Percentiles rank a stretch among this genome's conserved stretches.
phyloP scores from a whole-genome alignment of 2,329 filamentous ascomycete species.

The Fusarium protoensiforme region DNA sequence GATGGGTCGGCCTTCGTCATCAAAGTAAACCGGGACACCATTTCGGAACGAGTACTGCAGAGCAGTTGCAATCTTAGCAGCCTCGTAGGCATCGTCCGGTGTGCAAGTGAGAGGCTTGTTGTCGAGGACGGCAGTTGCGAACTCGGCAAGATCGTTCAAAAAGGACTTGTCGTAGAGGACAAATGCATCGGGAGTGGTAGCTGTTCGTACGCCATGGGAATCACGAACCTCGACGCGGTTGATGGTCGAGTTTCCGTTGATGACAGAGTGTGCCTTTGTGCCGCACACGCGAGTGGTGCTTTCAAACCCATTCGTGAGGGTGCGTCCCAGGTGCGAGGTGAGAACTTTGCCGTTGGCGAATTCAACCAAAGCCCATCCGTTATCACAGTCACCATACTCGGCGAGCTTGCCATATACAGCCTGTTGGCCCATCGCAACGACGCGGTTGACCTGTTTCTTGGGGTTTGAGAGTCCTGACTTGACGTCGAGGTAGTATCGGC shows the following conservation, averaged over 20 bases:
- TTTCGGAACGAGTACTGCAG: slow-evolving; percentile 40
- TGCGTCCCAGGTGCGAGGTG: slow-evolving; percentile 48
- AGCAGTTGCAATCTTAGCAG: slow-evolving; percentile 35
- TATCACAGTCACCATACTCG: slow-evolving; percentile 45
- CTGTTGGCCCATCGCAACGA: slow-evolving; percentile 47
- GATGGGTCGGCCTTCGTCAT: slow-evolving; percentile 37
- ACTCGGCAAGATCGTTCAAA: slow-evolving; percentile 34
- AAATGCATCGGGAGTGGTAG: slow-evolving; percentile 31
- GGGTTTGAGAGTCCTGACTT: slow-evolving; percentile 41
- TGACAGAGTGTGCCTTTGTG: slow-evolving; percentile 46
- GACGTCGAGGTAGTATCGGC: slow-evolving; percentile 41
- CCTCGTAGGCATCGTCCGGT: slow-evolving; percentile 37
- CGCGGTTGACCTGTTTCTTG: slow-evolving; percentile 46
- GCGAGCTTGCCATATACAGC: slow-evolving; percentile 45
- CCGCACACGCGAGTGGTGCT: slow-evolving; percentile 47
- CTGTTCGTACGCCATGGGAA: slow-evolving; percentile 14
- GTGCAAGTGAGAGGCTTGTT: slow-evolving; percentile 32
- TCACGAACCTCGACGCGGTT: slow-evolving; percentile 23
- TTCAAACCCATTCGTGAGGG: slow-evolving; percentile 50
- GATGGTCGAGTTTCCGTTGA: slow-evolving; percentile 32
- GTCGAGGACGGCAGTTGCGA: slow-evolving; percentile 31
- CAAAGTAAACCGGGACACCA: slow-evolving; percentile 41
- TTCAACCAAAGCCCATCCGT: slow-evolving; percentile 49
- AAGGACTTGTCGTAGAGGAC: slow-evolving; percentile 34
- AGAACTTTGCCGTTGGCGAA: slow-evolving; percentile 51